phyloP scores from a whole-genome alignment of 2,329 filamentous ascomycete species.

The Xylariaceae sp. region DNA sequence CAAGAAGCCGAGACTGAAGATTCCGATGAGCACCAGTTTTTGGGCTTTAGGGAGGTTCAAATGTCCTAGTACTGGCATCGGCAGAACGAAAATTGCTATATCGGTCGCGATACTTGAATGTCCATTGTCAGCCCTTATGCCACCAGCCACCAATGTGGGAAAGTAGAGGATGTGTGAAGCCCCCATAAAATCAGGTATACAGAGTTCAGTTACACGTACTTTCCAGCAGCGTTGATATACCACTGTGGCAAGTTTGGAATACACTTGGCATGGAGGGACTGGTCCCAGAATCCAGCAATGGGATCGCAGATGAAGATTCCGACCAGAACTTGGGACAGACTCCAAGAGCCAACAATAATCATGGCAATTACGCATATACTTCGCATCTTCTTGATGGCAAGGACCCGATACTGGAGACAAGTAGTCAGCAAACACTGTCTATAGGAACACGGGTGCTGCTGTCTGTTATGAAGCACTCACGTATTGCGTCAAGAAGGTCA shows the following conservation, averaged over 20 bases:
- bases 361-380: constrained; percentile 26
- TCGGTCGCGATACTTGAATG: constrained; percentile 28
- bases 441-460: no score
- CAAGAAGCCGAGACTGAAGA: constrained; percentile 37
- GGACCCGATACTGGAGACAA: no score
- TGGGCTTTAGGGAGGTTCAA: constrained; percentile 31
- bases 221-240: constrained; percentile 30
- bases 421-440: no score
- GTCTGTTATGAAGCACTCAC: no score
- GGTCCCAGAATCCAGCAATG: constrained; percentile 31
- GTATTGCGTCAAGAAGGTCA: constrained; percentile 35
- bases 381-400: constrained; percentile 27
- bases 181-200: no score
- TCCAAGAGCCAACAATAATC: constrained; percentile 30
- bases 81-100: constrained; percentile 31
- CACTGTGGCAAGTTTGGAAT: constrained; percentile 31
- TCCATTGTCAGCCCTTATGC: no score
- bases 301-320: constrained; percentile 32
- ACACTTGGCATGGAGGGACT: constrained; percentile 23
- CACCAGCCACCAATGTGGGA: no score
- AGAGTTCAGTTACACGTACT: constrained; percentile 8
- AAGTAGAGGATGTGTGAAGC: no score
- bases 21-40: constrained; percentile 28
- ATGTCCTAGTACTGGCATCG: constrained; percentile 29
- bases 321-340: constrained; percentile 32